Evolutionary conservation across 2,329 filamentous ascomycete species (phyloP), one percentile per base, ranked within the genome.

Genomic region (Tolypocladium tundrense): DNA sequence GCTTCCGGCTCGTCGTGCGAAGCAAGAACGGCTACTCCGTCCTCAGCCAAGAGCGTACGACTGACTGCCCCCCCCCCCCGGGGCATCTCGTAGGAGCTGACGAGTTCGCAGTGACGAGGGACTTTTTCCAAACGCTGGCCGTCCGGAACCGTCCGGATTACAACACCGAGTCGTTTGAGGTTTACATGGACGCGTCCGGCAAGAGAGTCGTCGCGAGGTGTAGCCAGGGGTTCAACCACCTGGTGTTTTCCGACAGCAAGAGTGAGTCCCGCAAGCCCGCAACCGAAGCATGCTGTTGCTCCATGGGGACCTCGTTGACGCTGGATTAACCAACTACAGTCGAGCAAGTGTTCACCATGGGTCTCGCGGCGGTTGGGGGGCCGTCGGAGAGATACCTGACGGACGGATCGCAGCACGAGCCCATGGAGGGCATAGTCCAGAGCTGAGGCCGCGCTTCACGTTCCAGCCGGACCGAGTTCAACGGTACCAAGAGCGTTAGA

Each of bases 21-120:
- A 58, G 56, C 53, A 54, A 53, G 40, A 51, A 31, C n/a, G 55
- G 55, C 13, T 57, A 57, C 55, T 52, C 55, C 2, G 55, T 53
- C 55, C 45, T 57, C 19, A 57, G 55, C 48, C 55, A 57, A 53
- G 55, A 57, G 39, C 19, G 55, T 53, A 43, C n/a, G 54, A 7
- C 31, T 16, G 39, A 11, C n/a, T 2, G 24, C 2, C 24, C 24
- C 14, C 40, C 8, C 4, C 19, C 7, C n/a, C n/a, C n/a, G n/a
- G 24, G 4, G n/a, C 19, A 5, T 3, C 24, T 13, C 16, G 8
- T 16, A n/a, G 9, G 11, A n/a, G 39, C 53, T 54, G 24, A 54
- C 39, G 2, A 21, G 3, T 11, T 33, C 14, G 9, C 31, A 55
- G 54, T 55, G 41, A 37, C 24, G 13, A 16, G 21, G 33, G 54